These are phyloP conservation scores for Dactylellina drechsleri DNA, from an alignment of 2,329 filamentous ascomycete genomes.

Conservation along the genomic window DNA sequence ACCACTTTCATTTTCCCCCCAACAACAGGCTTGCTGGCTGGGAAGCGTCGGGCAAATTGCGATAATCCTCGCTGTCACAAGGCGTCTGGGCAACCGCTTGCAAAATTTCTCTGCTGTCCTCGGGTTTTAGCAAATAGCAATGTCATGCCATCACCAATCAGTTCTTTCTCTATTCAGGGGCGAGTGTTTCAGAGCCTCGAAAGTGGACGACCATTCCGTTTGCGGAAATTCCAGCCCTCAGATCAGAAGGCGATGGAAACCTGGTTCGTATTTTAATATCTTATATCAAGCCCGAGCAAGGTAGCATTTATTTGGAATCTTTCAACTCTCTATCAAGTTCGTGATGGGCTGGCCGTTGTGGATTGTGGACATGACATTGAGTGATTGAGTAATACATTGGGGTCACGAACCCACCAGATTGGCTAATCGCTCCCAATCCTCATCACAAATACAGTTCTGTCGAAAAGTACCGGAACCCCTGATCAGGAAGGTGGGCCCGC, in stretches of 20 bases:
- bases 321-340: not conserved
- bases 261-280: not conserved
- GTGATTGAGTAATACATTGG: no score
- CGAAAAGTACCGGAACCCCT: no score
- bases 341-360: no score
- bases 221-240: slow-evolving; percentile 20
- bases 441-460: no score
- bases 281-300: slow-evolving; percentile 1
- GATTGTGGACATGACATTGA: no score
- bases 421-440: no score
- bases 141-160: slow-evolving; percentile 47
- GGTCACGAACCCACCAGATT: no score
- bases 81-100: slow-evolving; percentile 26
- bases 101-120: slow-evolving; percentile 1
- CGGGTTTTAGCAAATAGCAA: slow-evolving; percentile 7
- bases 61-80: slow-evolving; percentile 29
- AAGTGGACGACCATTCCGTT: slow-evolving; percentile 18
- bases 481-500: no score
- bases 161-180: slow-evolving; percentile 27
- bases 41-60: slow-evolving; percentile 24
- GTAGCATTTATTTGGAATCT: not conserved
- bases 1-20: slow-evolving; percentile 17
- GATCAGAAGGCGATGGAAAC: slow-evolving; percentile 5
- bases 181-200: slow-evolving; percentile 36
- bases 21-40: slow-evolving; percentile 2